Evolutionary conservation across 192 early-diverging fungal species (phyloP), one percentile per base, ranked within the genome.

Genomic region (Coemansia sp.): DNA sequence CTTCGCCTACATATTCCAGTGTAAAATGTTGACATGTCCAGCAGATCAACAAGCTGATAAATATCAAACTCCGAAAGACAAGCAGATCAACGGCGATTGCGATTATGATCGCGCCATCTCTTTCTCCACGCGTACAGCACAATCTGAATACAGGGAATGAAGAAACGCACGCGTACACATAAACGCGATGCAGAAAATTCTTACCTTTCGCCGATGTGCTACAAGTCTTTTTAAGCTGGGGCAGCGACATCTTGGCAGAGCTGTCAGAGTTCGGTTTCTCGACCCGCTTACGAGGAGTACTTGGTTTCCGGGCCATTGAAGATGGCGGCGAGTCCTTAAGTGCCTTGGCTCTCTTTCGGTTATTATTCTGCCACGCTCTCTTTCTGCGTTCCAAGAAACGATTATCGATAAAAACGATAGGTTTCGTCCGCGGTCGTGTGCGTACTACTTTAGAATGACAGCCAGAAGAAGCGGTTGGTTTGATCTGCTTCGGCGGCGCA

Each of bases 371-470:
- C 11, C 39, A 14, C 39, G 39, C 39, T 46, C 39, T 46, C 11
- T 46, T 46, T 17, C 39, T 46, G 39, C 39, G 39, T 17, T 46
- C 39, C 39, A 46, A 46, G 39, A 3, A 24, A 39, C 46, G 39
- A n/a, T 62, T 62, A 51, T 62, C 60, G 30, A 62, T 51, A 23
- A 23, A 50, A 5, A 62, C 60, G 21, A 62, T 23, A 14, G 60
- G 25, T 22, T 62, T 22, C 5, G 23, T 22, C 5, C 60, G 46
- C 27, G 25, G 11, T 14, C 17, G 60, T 17, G 29, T 17, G 25
- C 29, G 51, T 29, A 24, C n/a, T 46, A 17, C 39, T 17, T 46
- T 46, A 17, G 39, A 46, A 14, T 3, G 39, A 14, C 39, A 14
- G 14, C 14, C 9, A 46, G 5, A 25, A 50, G 27, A 61, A 39